Evolutionary conservation across 257 asterid genomes (phyloP).

Genomic region (Marsdenia floribunda): DNA sequence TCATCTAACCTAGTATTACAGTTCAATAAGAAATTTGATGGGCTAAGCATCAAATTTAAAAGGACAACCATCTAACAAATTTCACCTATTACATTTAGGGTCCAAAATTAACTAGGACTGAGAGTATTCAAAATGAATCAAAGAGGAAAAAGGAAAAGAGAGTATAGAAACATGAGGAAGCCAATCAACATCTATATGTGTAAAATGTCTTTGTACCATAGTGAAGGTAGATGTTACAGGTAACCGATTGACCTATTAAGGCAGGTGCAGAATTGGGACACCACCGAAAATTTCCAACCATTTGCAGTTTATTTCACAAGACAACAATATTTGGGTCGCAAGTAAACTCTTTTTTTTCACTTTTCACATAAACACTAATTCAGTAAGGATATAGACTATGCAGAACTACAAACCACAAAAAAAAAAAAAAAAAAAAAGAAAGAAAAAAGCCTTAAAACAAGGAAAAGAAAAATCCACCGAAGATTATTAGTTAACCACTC

Average conservation of each 20-base stretch:
- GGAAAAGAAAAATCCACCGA: background rate
- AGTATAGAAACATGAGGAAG: background rate
- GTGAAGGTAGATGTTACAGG: conserved; percentile 4
- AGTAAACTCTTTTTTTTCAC: background rate
- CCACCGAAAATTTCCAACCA: background rate
- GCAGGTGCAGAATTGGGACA: conserved; percentile 4
- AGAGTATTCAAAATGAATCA: background rate
- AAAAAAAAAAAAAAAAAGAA: background rate
- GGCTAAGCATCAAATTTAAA: background rate
- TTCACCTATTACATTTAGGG: background rate
- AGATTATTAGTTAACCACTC: background rate
- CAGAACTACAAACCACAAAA: background rate
- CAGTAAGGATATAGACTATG: background rate
- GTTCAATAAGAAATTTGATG: background rate
- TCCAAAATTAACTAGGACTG: background rate
- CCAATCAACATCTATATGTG: background rate
- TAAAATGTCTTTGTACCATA: background rate
- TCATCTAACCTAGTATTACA: conserved; percentile 7
- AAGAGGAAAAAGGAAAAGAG: background rate
- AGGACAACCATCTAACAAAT: background rate
- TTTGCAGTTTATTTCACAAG: background rate
- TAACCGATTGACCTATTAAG: conserved; percentile 7
- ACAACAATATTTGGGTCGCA: background rate
- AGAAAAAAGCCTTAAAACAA: background rate
- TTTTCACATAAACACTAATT: background rate